Conservation (phyloP, 2,329 filamentous ascomycete genomes). For the Phoma sp. region DNA sequence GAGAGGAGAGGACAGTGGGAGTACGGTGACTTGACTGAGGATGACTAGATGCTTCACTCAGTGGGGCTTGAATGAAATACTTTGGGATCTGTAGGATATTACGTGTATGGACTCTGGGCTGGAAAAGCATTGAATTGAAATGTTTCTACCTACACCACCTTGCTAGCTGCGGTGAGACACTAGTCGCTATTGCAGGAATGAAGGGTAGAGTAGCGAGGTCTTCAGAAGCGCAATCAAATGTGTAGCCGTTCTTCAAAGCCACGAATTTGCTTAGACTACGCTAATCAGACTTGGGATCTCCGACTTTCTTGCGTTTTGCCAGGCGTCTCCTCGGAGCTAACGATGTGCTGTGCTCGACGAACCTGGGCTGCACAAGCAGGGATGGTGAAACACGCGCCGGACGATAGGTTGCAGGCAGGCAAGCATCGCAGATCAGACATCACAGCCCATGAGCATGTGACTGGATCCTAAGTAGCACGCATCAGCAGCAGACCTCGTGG, state of each 20-base stretch:
- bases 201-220: too few species aligned
- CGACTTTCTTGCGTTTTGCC: too few species aligned
- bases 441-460: slow-evolving; percentile 7
- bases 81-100: slow-evolving; percentile 12
- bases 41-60: slow-evolving; percentile 27
- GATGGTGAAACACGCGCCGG: not conserved
- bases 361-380: not conserved
- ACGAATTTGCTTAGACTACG: too few species aligned
- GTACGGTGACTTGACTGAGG: slow-evolving; percentile 92
- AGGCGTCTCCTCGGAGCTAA: too few species aligned
- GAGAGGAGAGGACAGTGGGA: slow-evolving; percentile 92
- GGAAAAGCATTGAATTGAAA: slow-evolving; percentile 3
- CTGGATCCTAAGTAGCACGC: slow-evolving; percentile 2
- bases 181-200: too few species aligned
- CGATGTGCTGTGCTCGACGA: too few species aligned
- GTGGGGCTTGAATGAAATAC: not conserved
- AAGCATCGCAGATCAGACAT: not conserved
- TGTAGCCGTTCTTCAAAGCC: too few species aligned
- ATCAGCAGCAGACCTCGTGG: not conserved
- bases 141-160: not conserved
- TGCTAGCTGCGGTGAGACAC: too few species aligned
- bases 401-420: not conserved
- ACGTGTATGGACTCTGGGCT: slow-evolving; percentile 11
- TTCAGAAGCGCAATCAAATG: too few species aligned
- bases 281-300: too few species aligned